Evolutionary conservation across 2,329 filamentous ascomycete genomes (phyloP), one percentile per base, ranked within the genome.

Genomic region (Zymoseptoria tritici): DNA sequence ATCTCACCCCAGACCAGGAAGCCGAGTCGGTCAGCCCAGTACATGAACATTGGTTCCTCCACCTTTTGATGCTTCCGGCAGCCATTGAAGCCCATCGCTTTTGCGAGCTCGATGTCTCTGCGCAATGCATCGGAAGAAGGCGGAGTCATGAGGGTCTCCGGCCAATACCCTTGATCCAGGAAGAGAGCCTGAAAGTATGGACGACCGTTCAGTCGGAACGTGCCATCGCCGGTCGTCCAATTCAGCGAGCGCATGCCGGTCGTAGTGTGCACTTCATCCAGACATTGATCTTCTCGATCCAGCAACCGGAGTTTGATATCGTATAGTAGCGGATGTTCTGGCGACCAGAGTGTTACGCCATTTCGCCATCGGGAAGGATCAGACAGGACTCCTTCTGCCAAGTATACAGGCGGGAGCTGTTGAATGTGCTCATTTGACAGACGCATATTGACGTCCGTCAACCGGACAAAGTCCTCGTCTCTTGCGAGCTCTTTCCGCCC

Each of bases 1-100:
- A 85, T 85, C 70, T 86, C 84, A 22, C 81, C 83, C 84, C 83
- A 86, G 4, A 86, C 82, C 0, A 86, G 75, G 71, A 82, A 85
- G 1, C 84, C 84, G 1, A 85, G 78, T 55, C 75, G 77, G 62
- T 86, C 82, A 1, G 83, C 84, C 80, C 80, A 84, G 75, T 85
- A 84, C 64, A 83, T 75, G 70, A 86, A 86, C 0, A 79, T 60
- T 0, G 84, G 83, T 54, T 85, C 82, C 71, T 86, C 84, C 49
- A 86, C 81, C 67, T 86, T 86, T 68, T 85, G 83, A 69, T 86
- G 84, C 73, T 86, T 86, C 59, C 84, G 78, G 68, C 83, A 86
- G 1, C 83, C 84, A 67, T 86, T 85, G 75, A 86, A 83, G 8
- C 84, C 84, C 81, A 86, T 84, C 19, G 75, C 76, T 73, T 85